phyloP scores from a whole-genome alignment of 1,139 yeast species.

The Suhomyces atakaporum region DNA sequence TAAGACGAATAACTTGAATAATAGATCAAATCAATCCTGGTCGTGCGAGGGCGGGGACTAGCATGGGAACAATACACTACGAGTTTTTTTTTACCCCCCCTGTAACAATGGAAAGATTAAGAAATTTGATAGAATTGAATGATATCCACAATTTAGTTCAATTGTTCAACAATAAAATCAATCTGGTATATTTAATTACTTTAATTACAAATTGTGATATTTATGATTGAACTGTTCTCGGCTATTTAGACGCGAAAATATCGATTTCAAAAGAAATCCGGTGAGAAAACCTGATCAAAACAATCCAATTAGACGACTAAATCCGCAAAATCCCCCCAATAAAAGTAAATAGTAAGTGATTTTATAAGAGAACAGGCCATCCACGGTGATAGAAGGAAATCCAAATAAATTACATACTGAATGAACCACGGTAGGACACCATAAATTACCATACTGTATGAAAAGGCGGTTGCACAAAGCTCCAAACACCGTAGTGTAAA shows the following conservation, averaged over 20 bases:
- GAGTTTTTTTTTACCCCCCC: too few relatives aligned
- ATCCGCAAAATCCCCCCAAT: constrained; percentile 44
- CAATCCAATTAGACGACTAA: constrained; percentile 18
- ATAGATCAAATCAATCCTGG: constrained; percentile 12
- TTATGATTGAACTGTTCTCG: constrained; percentile 2
- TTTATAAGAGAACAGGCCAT: constrained; percentile 18
- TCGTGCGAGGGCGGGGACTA: constrained; percentile 9
- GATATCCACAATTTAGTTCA: too few relatives aligned
- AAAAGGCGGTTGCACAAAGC: constrained; percentile 66
- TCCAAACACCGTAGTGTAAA: constrained; percentile 82
- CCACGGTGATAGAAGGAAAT: constrained; percentile 54
- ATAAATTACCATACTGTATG: constrained; percentile 52
- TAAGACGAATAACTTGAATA: constrained; percentile 1
- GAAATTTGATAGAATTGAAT: too few relatives aligned
- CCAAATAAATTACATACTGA: constrained; percentile 78
- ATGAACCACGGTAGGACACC: constrained; percentile 69
- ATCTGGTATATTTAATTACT: too few relatives aligned
- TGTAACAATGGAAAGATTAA: too few relatives aligned
- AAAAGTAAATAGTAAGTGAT: constrained; percentile 44
- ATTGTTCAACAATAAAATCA: too few relatives aligned
- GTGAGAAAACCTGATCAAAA: background rate
- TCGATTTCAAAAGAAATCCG: background rate
- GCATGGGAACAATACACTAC: constrained; percentile 5
- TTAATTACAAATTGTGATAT: too few relatives aligned
- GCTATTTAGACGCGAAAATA: constrained; percentile 1